Conservation (phyloP, 2,329 filamentous ascomycete species). For the Aspergillus aculeatus region DNA sequence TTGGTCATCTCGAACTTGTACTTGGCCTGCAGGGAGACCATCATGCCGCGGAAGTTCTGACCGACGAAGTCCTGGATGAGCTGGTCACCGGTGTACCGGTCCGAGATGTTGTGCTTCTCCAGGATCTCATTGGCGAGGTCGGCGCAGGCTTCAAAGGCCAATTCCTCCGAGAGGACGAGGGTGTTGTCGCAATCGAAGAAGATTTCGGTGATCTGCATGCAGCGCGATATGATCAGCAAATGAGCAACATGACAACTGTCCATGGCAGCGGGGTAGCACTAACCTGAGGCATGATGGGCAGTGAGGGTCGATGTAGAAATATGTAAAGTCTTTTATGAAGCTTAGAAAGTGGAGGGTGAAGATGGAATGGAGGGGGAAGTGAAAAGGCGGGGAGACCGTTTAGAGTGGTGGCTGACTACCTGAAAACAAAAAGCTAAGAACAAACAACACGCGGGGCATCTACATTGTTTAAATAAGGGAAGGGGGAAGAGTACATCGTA, state of each 20-base stretch:
- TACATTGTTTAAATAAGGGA: constrained; percentile 2
- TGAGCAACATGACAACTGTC: constrained; percentile 5
- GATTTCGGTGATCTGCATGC: constrained; percentile 62
- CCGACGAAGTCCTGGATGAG: constrained; percentile 87
- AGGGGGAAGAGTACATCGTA: neutral
- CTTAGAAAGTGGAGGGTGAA: neutral
- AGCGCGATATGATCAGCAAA: constrained; percentile 14
- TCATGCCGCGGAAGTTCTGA: constrained; percentile 93
- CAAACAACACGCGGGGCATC: neutral
- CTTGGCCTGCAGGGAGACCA: constrained; percentile 71
- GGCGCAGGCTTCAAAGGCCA: constrained; percentile 89
- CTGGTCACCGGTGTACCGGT: constrained; percentile 72
- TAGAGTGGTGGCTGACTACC: neutral
- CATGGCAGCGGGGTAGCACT: constrained; percentile 1
- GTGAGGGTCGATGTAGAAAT: neutral
- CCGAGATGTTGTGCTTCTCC: constrained; percentile 60
- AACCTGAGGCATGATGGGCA: constrained; percentile 37
- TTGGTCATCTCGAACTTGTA: constrained; percentile 68
- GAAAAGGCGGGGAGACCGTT: neutral
- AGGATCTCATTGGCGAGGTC: constrained; percentile 86
- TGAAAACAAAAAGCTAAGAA: neutral
- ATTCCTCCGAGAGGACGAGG: constrained; percentile 83
- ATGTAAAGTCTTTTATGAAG: neutral
- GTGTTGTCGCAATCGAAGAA: constrained; percentile 83
- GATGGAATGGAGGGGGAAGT: neutral